Evolutionary conservation across 441 rosid genomes (phyloP).

Genomic region (Hura crepitans): DNA sequence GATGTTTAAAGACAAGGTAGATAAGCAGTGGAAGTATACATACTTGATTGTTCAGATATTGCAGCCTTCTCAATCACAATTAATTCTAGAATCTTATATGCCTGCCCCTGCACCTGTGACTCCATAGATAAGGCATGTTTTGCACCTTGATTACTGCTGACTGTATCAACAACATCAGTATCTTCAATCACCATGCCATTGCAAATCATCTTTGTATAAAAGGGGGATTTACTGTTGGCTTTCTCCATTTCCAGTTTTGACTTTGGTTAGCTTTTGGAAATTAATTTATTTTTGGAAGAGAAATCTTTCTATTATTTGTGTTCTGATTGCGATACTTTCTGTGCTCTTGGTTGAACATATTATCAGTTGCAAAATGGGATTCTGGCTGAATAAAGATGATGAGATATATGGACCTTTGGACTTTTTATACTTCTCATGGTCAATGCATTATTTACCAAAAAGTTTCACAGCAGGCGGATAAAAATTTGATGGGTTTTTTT

Average conservation of each 20-base stretch:
- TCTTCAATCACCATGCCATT: background rate
- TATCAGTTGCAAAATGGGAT: too few species aligned
- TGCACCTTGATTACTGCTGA: conserved; percentile 4
- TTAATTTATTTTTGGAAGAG: background rate
- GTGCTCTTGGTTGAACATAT: background rate
- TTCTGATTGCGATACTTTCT: background rate
- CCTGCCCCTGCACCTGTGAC: conserved; percentile 42
- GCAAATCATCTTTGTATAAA: background rate
- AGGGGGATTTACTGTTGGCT: conserved; percentile 3
- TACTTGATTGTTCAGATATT: conserved; percentile 72
- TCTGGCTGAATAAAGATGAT: too few species aligned
- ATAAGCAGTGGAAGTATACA: conserved; percentile 84
- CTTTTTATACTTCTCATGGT: too few species aligned
- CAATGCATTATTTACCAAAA: too few species aligned
- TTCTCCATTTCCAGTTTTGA: conserved; percentile 20
- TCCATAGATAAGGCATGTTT: conserved; percentile 16
- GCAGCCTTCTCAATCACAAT: conserved; percentile 62
- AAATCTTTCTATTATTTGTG: background rate
- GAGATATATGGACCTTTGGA: too few species aligned
- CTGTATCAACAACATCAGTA: background rate
- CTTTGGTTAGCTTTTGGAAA: background rate
- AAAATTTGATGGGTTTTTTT: too few species aligned
- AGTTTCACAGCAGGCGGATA: too few species aligned
- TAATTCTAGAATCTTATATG: conserved; percentile 85
- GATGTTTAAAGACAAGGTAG: conserved; percentile 86